Evolutionary conservation across 2,329 filamentous ascomycete species (phyloP).

Genomic region (Trichoderma sp.): DNA sequence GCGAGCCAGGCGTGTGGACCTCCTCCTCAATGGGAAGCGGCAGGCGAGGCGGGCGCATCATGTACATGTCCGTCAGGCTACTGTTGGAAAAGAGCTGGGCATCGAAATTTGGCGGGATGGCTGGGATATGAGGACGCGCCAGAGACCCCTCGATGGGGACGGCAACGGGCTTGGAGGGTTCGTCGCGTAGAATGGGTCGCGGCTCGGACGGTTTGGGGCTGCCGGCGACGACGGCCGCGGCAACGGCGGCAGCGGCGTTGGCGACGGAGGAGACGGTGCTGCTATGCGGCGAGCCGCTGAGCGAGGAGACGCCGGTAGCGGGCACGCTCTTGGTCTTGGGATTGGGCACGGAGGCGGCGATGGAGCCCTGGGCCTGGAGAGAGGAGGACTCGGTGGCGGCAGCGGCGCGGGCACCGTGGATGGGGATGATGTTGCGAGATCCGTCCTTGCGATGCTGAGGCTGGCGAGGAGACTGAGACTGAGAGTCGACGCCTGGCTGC

Average conservation of each 20-base stretch:
- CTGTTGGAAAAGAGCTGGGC: constrained; percentile 48
- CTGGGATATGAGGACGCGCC: constrained; percentile 37
- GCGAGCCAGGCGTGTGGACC: constrained; percentile 82
- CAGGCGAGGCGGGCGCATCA: constrained; percentile 76
- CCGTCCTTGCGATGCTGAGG: constrained; percentile 37
- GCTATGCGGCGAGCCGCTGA: constrained; percentile 48
- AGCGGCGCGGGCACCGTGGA: constrained; percentile 54
- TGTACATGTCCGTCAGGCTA: constrained; percentile 63
- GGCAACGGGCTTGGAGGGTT: constrained; percentile 57
- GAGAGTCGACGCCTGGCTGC: constrained; percentile 27
- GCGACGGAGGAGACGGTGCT: constrained; percentile 34
- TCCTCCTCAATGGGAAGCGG: constrained; percentile 94
- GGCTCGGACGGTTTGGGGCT: constrained; percentile 28
- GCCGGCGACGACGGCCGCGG: constrained; percentile 20
- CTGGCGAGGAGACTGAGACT: constrained; percentile 25
- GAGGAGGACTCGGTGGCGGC: constrained; percentile 62
- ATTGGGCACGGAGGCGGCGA: constrained; percentile 46
- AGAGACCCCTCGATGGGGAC: constrained; percentile 48
- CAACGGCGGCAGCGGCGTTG: constrained; percentile 26
- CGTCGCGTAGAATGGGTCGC: constrained; percentile 29
- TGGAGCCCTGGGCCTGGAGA: constrained; percentile 59
- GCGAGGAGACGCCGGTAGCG: constrained; percentile 48
- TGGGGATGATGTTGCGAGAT: constrained; percentile 50
- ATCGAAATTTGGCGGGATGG: constrained; percentile 38
- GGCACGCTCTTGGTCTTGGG: constrained; percentile 47